phyloP scores from a whole-genome alignment of 176 grass and related monocot species.

The barley (Hordeum vulgare) region MorexV3_pseudomolecules_assembly NC_058521.1:449068380-449068879 shows the following conservation, averaged over 20 bases:
- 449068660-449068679: conserved; percentile 44
- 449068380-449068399: background rate
- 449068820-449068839: conserved; percentile 26
- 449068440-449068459: conserved; percentile 9
- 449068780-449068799: conserved; percentile 35
- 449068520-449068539: background rate
- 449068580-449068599: conserved; percentile 47
- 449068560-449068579: conserved; percentile 30
- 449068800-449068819: conserved; percentile 48
- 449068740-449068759: background rate
- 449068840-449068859: background rate
- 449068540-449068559: background rate
- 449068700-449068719: conserved; percentile 40
- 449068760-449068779: conserved; percentile 24
- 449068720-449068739: conserved; percentile 10
- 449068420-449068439: background rate
- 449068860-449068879: background rate
- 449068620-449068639: conserved; percentile 45
- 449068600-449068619: conserved; percentile 50
- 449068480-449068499: background rate
- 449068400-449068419: background rate
- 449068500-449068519: conserved; percentile 24
- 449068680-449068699: conserved; percentile 39
- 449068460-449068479: background rate
- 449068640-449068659: conserved; percentile 43